Evolutionary conservation across 331 rosid genomes (phyloP).

Genomic region (Quercus lobata): DNA sequence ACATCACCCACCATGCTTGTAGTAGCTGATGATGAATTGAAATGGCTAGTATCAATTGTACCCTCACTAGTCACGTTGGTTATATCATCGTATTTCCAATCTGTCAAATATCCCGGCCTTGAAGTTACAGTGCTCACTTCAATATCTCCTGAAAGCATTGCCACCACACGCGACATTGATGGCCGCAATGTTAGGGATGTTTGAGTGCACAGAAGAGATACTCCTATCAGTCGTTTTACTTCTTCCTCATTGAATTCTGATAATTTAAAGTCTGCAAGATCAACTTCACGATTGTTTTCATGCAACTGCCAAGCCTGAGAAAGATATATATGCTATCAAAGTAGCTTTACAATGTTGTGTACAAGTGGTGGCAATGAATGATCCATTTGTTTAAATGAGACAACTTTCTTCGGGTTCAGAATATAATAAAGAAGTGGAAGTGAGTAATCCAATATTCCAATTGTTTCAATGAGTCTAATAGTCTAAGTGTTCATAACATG

Average conservation of each 20-base stretch:
- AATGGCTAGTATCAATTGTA: slow-evolving; percentile 13
- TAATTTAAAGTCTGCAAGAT: slow-evolving; percentile 47
- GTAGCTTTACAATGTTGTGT: background rate
- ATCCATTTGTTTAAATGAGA: background rate
- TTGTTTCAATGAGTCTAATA: background rate
- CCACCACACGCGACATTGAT: slow-evolving; percentile 74
- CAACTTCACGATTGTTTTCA: slow-evolving; percentile 37
- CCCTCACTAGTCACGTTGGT: slow-evolving; percentile 4
- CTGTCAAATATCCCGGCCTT: slow-evolving; percentile 66
- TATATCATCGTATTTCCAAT: slow-evolving; percentile 53
- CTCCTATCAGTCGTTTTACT: slow-evolving; percentile 42
- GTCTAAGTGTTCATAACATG: background rate
- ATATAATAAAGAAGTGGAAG: background rate
- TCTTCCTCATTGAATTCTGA: slow-evolving; percentile 46
- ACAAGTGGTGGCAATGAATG: background rate
- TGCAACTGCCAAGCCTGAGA: slow-evolving; percentile 72
- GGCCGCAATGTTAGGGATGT: slow-evolving; percentile 61
- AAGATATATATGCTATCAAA: background rate
- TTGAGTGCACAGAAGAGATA: slow-evolving; percentile 74
- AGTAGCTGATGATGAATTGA: slow-evolving; percentile 21
- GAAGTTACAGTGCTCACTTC: slow-evolving; percentile 53
- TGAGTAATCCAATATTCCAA: background rate
- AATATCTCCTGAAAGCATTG: slow-evolving; percentile 68
- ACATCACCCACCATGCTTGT: slow-evolving; percentile 26
- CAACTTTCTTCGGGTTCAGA: background rate